Evolutionary conservation across 2,329 filamentous ascomycete genomes (phyloP).

Genomic region (Talaromyces piceae): DNA sequence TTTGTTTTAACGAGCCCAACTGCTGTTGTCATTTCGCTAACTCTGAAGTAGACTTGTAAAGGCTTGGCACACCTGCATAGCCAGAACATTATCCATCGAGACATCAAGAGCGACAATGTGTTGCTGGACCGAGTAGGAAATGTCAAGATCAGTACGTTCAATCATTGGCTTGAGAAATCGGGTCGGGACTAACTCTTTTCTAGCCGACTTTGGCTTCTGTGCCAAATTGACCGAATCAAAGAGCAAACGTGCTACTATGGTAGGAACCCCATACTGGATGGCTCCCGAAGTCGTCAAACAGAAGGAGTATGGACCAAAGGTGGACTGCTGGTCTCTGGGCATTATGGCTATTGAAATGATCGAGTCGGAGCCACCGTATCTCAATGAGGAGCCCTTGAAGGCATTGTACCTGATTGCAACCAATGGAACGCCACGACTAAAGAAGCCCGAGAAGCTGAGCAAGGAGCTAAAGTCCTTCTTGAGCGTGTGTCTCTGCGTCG

Average conservation of each 20-base stretch:
- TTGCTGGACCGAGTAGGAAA: slow-evolving; percentile 88
- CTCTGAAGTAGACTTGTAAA: slow-evolving; percentile 68
- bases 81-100: slow-evolving; percentile 96
- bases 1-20: slow-evolving; percentile 39
- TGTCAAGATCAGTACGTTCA: slow-evolving; percentile 88
- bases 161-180: neutral
- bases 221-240: slow-evolving; percentile 96
- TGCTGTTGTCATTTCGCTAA: neutral
- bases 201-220: slow-evolving; percentile 97
- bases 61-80: slow-evolving; percentile 89
- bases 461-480: slow-evolving; percentile 98
- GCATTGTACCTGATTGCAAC: slow-evolving; percentile 96
- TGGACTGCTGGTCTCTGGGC: slow-evolving; percentile 96
- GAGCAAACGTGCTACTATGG: slow-evolving; percentile 97
- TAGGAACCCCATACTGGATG: slow-evolving; percentile 99
- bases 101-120: slow-evolving; percentile 99
- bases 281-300: slow-evolving; percentile 98
- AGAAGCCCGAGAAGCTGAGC: slow-evolving; percentile 96
- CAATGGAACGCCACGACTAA: slow-evolving; percentile 90
- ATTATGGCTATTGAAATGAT: slow-evolving; percentile 99
- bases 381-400: slow-evolving; percentile 96
- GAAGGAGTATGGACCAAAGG: slow-evolving; percentile 96
- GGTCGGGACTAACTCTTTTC: neutral
- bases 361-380: slow-evolving; percentile 92
- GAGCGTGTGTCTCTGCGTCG: slow-evolving; percentile 91